Evolutionary conservation across 768 basidiomycete genomes (phyloP), one percentile per base, ranked within the genome.

Genomic region (Collybia nuda): DNA sequence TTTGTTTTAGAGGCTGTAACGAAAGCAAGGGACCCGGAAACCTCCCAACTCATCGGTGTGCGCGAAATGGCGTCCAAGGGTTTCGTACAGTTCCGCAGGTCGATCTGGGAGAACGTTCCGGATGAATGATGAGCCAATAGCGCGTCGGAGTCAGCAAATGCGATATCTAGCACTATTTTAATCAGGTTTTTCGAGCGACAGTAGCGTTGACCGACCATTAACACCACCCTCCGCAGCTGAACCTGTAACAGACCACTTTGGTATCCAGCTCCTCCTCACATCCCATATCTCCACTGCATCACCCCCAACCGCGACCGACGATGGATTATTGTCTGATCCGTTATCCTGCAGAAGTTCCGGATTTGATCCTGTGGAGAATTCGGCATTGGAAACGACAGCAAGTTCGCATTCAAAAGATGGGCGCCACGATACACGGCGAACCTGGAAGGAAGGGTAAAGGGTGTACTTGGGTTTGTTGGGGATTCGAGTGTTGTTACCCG

Each of bases 261-360:
- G 85, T 43, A 93, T 76, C 80, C 86, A 90, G 0, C 81, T 79
- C 41, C 92, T 73, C 47, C 91, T 75, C 1, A 89, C 88, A 63
- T 94, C 91, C 92, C 92, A 94, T 19, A 93, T 85, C 58, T 93
- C 90, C 24, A 91, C 75, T 0, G 82, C 70, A 59, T 90, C 86
- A 2, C 83, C 80, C 22, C 62, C 55, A n/a, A 21, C 50, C 41
- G 24, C 8, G 23, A 52, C 36, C 17, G 52, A 28, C 18, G 56
- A 18, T 6, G 17, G 26, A 35, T 63, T 62, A 24, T 22, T 48
- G 5, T 51, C 48, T 26, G 47, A 55, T 4, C 57, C 52, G 28
- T 40, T 35, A 5, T 56, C 64, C 46, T 55, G 58, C 11, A 26
- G 42, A 9, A 57, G 42, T 35, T 63, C 62, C 1, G 54, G 50